Conservation (phyloP, 169 alveolate species). For the Gregarina niphandrodes region DNA sequence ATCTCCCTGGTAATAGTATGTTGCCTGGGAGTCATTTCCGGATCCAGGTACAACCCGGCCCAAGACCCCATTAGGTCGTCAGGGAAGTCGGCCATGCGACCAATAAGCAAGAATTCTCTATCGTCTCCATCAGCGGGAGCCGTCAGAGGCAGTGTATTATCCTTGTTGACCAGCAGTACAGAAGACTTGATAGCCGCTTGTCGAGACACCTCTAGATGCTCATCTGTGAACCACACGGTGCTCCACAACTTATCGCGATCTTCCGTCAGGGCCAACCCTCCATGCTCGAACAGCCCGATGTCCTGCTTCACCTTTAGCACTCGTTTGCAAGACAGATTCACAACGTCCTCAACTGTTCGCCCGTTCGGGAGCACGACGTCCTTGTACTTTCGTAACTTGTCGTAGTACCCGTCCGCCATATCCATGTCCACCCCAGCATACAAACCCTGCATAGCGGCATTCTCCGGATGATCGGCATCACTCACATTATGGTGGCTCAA, state of each 20-base stretch:
- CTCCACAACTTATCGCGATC: too few species aligned
- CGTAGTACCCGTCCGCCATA: constrained; percentile 8
- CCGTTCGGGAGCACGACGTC: constrained; percentile 5
- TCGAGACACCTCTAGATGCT: background rate
- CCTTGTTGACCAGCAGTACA: constrained; percentile 3
- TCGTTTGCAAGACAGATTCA: constrained; percentile 5
- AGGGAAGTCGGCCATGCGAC: background rate
- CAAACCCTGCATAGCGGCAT: constrained; percentile 6
- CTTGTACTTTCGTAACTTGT: too few species aligned
- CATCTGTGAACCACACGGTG: too few species aligned
- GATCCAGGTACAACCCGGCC: too few species aligned
- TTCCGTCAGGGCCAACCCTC: too few species aligned
- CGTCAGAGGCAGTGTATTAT: constrained; percentile 4
- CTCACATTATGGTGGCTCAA: constrained; percentile 4
- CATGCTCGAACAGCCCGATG: background rate
- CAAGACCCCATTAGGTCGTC: background rate
- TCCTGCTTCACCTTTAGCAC: constrained; percentile 5
- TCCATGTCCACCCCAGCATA: constrained; percentile 11
- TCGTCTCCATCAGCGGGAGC: background rate
- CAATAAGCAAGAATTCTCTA: constrained; percentile 5
- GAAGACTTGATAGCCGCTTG: constrained; percentile 5
- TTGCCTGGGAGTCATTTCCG: too few species aligned
- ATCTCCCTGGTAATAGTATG: too few species aligned
- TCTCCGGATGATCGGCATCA: constrained; percentile 5
- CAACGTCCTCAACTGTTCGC: constrained; percentile 3